Base-by-base conservation (phyloP, 2,329 filamentous ascomycete species). In the Cladosporium velox region DNA sequence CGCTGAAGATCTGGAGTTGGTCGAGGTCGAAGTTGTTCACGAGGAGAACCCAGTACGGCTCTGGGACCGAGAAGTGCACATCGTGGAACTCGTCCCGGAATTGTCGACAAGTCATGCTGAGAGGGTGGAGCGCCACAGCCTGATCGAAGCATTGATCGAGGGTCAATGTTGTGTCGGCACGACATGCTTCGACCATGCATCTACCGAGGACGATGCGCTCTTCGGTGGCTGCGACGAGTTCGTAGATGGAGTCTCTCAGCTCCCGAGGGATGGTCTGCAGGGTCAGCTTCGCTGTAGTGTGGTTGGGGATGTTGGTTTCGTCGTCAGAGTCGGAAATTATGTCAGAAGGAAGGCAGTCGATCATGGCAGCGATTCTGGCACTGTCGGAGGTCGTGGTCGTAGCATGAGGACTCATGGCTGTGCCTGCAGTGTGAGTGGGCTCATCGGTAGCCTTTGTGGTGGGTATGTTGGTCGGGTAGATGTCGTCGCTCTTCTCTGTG, bases 1-100 rank as follows among this genome's bases (percentile, higher is more conserved):
- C 8, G 11, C 18, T 30, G 26, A 61, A 35, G 5, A 15, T 8
- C 6, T 38, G 28, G 14, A 61, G 15, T 4, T 32, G 44, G 6
- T 52, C 44, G 7, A 61, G 28, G 7, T 61, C 44, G 44, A 34
- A 61, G 21, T 61, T 61, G 26, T 51, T 47, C 7, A 51, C 59
- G 21, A 61, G n/a, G 2, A 30, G 26, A 41, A 30, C 26, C 18
- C 26, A 30, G 1, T 2, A 10, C 11, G 26, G 30, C n/a, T 26
- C n/a, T n/a, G 28, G 6, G n/a, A 18, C 44, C 12, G n/a, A 24
- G 12, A 26, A 8, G 44, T 51, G 41, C 4, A 38, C 26, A 1
- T 30, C 21, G 6, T 30, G 26, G 11, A 61, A 52, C 24, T 61
- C 59, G 14, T 34, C 15, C 3, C 14, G 30, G 21, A 61, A 30